A percentile compares a stretch with the other conserved stretches of the same genome.
Evolutionary conservation across 495 filamentous ascomycete genomes (phyloP).

Genomic region (Penicillium flavigenum): DNA sequence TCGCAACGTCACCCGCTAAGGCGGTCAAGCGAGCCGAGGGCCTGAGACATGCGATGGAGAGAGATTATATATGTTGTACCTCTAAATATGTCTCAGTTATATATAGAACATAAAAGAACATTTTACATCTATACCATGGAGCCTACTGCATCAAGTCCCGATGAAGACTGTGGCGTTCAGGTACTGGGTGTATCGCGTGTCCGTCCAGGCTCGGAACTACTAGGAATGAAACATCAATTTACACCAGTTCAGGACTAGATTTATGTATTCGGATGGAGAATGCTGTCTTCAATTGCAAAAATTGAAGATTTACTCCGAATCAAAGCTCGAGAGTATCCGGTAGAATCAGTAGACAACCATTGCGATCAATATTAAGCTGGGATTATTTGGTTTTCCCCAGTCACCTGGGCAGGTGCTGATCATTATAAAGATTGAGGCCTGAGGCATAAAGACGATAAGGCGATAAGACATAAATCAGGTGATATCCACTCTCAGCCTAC

Average conservation of each 20-base stretch:
- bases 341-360: not conserved
- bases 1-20: conserved; percentile 43
- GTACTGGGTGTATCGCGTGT: conserved; percentile 13
- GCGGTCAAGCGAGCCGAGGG: conserved; percentile 32
- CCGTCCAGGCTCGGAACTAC: conserved; percentile 3
- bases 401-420: not conserved
- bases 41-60: conserved; percentile 19
- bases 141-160: not conserved
- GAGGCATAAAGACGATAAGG: conserved; percentile 23
- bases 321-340: not conserved
- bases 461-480: conserved; percentile 13
- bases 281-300: not conserved
- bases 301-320: not conserved
- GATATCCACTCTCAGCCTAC: conserved; percentile 23
- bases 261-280: not conserved
- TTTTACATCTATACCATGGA: not conserved
- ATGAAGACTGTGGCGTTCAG: conserved; percentile 17
- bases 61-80: not conserved
- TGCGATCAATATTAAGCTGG: not conserved
- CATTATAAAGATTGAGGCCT: not conserved
- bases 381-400: not conserved
- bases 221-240: not conserved
- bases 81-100: not conserved
- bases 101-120: not conserved
- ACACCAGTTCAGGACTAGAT: not conserved